Evolutionary conservation across 306 rosid genomes (phyloP), one percentile per base, ranked within the genome.

Genomic region (Castanopsis chinensis): DNA sequence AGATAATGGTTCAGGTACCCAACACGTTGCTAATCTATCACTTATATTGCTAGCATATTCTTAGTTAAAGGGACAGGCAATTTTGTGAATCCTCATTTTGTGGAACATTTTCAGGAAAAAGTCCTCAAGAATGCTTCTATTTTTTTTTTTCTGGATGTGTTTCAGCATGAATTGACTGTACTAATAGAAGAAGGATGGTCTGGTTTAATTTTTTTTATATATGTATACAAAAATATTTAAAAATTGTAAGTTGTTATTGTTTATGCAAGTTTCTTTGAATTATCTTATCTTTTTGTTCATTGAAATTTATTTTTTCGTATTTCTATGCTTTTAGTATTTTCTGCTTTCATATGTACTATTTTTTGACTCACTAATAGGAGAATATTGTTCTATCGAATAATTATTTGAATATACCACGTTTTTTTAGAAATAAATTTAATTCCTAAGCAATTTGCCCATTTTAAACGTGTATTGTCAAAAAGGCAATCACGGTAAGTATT

Each of bases 1-100:
- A 54, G 64, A 43, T 77, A 55, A 69, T 67, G 53, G 65, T 65
- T 79, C 57, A 53, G 19, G 23, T 58, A 52, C 53, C 25, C 63
- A 49, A 13, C 17, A 3, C 53, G 0, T 49, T 65, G 68, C 68
- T 59, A 59, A 56, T 23, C 12, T 68, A 79, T 83, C 53, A 72
- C 78, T 41, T 65, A 17, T 57, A 17, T 35, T 45, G 78, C 60
- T 32, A 20, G 59, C 79, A 9, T 71, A 28, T 15, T 25, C 64
- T 57, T 25, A 51, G 54, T 59, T 45, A 8, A 25, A 58, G 72
- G 52, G 15, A 3, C 27, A 51, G 79, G 20, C 60, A 30, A 20
- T 41, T 30, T 53, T 43, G 4, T 28, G 53, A 37, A 15, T 32
- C 51, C 74, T n/a, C 37, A 6, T 72, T 27, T 54, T 58, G 32